phyloP scores from a whole-genome alignment of 495 filamentous ascomycete species.

The Tuber microsphaerosporum region DNA sequence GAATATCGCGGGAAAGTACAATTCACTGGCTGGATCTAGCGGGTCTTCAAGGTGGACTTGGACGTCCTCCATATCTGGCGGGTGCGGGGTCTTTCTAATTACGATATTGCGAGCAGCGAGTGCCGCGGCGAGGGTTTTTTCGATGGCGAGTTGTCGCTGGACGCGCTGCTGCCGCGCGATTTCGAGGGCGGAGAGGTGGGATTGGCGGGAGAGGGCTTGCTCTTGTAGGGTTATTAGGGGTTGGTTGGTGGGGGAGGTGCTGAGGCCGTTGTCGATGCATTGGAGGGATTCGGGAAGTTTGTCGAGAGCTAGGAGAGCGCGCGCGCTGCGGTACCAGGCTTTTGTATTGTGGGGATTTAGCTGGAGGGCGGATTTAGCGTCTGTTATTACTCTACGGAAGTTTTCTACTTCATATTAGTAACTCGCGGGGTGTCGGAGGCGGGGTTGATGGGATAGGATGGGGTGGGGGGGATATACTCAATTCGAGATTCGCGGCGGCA shows the following conservation, averaged over 20 bases:
- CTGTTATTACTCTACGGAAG: constrained; percentile 57
- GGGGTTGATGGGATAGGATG: background rate
- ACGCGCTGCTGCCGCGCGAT: constrained; percentile 46
- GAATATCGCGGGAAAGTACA: constrained; percentile 72
- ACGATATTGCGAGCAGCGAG: constrained; percentile 67
- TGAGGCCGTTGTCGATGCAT: constrained; percentile 61
- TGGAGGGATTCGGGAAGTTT: constrained; percentile 70
- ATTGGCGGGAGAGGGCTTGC: constrained; percentile 52
- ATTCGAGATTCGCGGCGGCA: constrained; percentile 73
- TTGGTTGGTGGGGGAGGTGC: constrained; percentile 55
- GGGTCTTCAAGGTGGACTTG: constrained; percentile 60
- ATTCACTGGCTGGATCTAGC: constrained; percentile 58
- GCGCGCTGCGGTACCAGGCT: constrained; percentile 74
- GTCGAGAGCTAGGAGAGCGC: constrained; percentile 66
- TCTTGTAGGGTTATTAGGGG: constrained; percentile 25
- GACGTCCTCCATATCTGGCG: constrained; percentile 80
- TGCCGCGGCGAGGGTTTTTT: constrained; percentile 58
- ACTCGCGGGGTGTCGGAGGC: background rate
- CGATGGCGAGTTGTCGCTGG: constrained; percentile 49
- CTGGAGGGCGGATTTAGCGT: constrained; percentile 71
- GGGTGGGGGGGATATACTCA: constrained; percentile 47
- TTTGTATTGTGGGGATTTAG: constrained; percentile 75
- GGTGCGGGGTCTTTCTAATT: constrained; percentile 57
- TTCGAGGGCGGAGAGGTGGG: constrained; percentile 44
- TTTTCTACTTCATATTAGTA: constrained; percentile 52